phyloP scores from a whole-genome alignment of 2,329 filamentous ascomycete species.

The Pyrenophora tritici-repentis region DNA sequence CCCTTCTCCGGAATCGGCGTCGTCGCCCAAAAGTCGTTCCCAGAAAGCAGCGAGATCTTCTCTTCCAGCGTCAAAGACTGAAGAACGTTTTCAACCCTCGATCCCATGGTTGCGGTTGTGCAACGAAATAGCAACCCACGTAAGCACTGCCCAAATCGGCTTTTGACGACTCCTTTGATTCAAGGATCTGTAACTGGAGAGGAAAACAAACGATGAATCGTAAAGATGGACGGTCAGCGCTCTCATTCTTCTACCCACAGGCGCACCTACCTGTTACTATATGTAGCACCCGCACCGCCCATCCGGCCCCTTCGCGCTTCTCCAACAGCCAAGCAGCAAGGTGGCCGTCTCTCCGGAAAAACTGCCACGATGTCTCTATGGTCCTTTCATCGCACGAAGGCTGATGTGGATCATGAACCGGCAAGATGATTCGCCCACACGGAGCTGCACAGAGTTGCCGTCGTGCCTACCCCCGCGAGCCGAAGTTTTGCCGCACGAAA shows the following conservation, averaged over 20 bases:
- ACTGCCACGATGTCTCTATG: constrained; percentile 2
- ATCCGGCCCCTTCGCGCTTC: not conserved
- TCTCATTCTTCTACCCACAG: not conserved
- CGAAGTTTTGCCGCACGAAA: constrained; percentile 26
- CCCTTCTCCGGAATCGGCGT: constrained; percentile 62
- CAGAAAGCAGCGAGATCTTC: constrained; percentile 43
- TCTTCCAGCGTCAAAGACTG: constrained; percentile 43
- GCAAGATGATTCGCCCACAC: constrained; percentile 14
- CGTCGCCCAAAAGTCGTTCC: constrained; percentile 71
- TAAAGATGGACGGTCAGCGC: constrained; percentile 10
- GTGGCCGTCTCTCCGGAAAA: constrained; percentile 22
- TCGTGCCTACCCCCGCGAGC: constrained; percentile 7
- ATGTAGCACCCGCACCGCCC: not conserved
- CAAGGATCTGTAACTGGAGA: not conserved
- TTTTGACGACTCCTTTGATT: not conserved
- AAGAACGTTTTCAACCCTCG: constrained; percentile 36
- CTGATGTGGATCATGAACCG: constrained; percentile 18
- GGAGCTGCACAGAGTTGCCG: not conserved
- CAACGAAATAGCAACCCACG: not conserved
- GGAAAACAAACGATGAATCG: not conserved
- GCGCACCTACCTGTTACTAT: constrained; percentile 2
- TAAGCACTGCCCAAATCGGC: not conserved
- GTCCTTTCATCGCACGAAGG: constrained; percentile 6
- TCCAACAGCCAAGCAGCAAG: constrained; percentile 11
- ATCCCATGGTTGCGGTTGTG: constrained; percentile 21